Evolutionary conservation across 2,329 filamentous ascomycete genomes (phyloP), one percentile per base, ranked within the genome.

Genomic region (Septoria linicola): DNA sequence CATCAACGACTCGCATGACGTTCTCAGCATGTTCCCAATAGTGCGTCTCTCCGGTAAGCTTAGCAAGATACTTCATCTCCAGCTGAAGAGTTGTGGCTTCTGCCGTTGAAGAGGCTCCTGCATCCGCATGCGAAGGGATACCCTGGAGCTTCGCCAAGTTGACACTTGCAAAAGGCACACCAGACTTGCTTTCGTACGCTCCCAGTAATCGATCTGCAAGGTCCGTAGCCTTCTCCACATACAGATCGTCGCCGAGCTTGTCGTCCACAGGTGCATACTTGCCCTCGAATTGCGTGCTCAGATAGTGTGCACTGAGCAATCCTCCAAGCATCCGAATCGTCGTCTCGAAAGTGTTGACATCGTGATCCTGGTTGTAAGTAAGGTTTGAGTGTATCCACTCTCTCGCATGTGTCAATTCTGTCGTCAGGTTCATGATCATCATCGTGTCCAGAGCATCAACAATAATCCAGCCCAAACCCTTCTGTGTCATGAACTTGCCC

Each of bases 261-360:
- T 88, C 88, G 16, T 80, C 76, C 61, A 90, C 86, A 55, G 90
- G 84, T 16, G 74, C 65, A 50, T 90, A 76, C 59, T 96, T 77
- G n/a, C 86, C 72, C 0, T 90, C 89, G 60, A 85, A 92, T 48
- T 82, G 80, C 19, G 82, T 93, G 17, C 90, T 92, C n/a, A 99
- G 78, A 70, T 97, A 97, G 69, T 99, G 90, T 8, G 93, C 93
- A 1, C 91, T 91, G 27, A 99, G 77, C 35, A 99, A 76, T 8
- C 93, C 93, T 13, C 93, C 93, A 42, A 99, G 77, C 91, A 97
- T 97, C 45, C 93, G 87, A 63, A 97, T 97, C 0, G 92, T 97
- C 6, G 92, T 97, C 74, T 99, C 93, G 63, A 97, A 99, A 0
- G 90, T 96, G 70, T 90, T 97, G 49, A 99, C 92, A 68, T 96